Percentiles rank a stretch among this genome's conserved stretches.
Evolutionary conservation across 208 protist species (phyloP).

Genomic region (Leishmania aethiopica): DNA sequence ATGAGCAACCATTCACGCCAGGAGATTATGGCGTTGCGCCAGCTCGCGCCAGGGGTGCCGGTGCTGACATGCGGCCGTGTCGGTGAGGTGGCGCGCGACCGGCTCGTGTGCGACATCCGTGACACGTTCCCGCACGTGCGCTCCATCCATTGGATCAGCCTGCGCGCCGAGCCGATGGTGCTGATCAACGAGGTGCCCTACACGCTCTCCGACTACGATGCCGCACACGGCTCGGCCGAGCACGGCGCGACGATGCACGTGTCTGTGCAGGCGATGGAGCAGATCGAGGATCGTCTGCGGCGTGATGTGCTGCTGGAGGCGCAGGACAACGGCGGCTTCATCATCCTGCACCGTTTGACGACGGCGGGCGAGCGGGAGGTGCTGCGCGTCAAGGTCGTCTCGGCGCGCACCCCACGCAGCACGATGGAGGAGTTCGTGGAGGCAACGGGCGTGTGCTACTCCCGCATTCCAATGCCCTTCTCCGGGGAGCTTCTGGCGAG

Average conservation of each 20-base stretch:
- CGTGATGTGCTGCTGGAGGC: conserved; percentile 82
- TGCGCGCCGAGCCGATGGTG: conserved; percentile 88
- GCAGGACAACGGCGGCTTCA: conserved; percentile 71
- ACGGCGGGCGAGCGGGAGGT: conserved; percentile 38
- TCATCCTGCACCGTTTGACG: conserved; percentile 72
- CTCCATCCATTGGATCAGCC: conserved; percentile 79
- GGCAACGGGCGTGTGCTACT: conserved; percentile 55
- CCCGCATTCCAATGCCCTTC: conserved; percentile 84
- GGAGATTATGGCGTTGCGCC: conserved; percentile 55
- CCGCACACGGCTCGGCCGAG: conserved; percentile 18
- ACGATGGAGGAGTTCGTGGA: conserved; percentile 77
- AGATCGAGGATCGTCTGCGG: conserved; percentile 88
- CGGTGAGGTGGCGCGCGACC: conserved; percentile 32
- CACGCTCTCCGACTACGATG: conserved; percentile 78
- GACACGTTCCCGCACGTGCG: conserved; percentile 53
- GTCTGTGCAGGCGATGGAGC: conserved; percentile 77
- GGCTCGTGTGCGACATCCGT: conserved; percentile 59
- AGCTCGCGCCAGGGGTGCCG: conserved; percentile 79
- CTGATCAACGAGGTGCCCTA: conserved; percentile 83
- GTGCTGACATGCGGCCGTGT: conserved; percentile 85
- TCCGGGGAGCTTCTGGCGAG: conserved; percentile 74
- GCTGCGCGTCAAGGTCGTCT: conserved; percentile 63
- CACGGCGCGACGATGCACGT: conserved; percentile 84
- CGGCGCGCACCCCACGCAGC: conserved; percentile 66
- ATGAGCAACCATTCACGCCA: conserved; percentile 29